Evolutionary conservation across 2,329 filamentous ascomycete genomes (phyloP).

Genomic region (Cytospora paraplurivora): DNA sequence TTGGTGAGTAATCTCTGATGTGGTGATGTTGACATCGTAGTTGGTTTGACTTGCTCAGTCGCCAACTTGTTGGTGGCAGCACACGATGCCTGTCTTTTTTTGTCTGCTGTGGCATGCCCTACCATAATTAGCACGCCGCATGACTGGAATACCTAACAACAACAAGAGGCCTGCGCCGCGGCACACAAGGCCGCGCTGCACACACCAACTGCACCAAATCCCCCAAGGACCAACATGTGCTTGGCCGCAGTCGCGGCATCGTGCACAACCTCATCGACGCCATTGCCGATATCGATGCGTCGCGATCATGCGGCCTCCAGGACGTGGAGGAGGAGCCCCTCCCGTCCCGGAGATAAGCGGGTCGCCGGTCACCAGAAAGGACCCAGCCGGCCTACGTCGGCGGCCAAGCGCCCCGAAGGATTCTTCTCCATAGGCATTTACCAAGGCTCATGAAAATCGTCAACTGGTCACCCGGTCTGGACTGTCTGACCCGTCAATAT

Average conservation of each 20-base stretch:
- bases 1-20: not conserved
- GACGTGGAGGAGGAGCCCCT: conserved; percentile 5
- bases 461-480: not conserved
- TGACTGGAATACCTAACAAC: too few species aligned
- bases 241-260: not conserved
- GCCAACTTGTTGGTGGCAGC: too few species aligned
- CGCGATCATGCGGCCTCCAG: conserved; percentile 19
- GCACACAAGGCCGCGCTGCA: not conserved
- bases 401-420: conserved; percentile 18
- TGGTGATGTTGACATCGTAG: not conserved
- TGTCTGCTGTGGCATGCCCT: too few species aligned
- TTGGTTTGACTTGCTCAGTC: not conserved
- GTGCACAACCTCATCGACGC: conserved; percentile 17
- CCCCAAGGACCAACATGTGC: not conserved
- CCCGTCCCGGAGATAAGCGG: conserved; percentile 17
- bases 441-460: conserved; percentile 17
- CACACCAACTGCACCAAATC: not conserved
- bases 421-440: conserved; percentile 23
- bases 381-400: conserved; percentile 11
- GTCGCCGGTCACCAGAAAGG: conserved; percentile 15
- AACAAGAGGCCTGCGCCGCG: not conserved
- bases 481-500: conserved; percentile 1
- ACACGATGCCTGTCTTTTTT: too few species aligned
- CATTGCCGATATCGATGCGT: conserved; percentile 8
- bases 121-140: too few species aligned